phyloP scores from a whole-genome alignment of 805 yeast genomes.

The Metschnikowia colocasiae region DNA sequence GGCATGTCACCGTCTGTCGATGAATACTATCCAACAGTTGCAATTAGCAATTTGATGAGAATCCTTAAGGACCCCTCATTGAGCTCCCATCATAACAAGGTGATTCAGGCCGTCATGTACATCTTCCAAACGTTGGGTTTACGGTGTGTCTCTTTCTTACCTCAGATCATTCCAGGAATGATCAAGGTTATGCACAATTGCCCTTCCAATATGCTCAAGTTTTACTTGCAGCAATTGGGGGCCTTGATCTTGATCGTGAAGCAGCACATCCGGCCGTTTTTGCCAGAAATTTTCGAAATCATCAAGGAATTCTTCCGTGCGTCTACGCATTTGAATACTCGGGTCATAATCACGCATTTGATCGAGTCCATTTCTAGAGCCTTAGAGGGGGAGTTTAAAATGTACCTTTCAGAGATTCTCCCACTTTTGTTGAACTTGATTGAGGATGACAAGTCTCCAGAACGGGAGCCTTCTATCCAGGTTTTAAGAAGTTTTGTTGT shows the following conservation, averaged over 20 bases:
- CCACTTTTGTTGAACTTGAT: constrained; percentile 73
- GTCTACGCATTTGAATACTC: constrained; percentile 50
- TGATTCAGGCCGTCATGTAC: constrained; percentile 89
- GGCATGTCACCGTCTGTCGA: constrained; percentile 92
- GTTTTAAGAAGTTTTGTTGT: constrained; percentile 80
- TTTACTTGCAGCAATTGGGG: constrained; percentile 85
- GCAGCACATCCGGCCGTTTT: constrained; percentile 82
- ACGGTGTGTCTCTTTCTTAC: constrained; percentile 84
- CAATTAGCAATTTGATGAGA: constrained; percentile 77
- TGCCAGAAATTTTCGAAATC: constrained; percentile 69
- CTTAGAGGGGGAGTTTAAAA: constrained; percentile 87
- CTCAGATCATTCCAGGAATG: constrained; percentile 85
- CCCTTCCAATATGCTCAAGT: constrained; percentile 74
- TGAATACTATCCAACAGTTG: constrained; percentile 94
- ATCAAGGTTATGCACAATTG: constrained; percentile 79
- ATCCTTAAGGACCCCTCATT: constrained; percentile 82
- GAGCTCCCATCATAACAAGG: constrained; percentile 82
- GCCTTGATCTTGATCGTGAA: constrained; percentile 77
- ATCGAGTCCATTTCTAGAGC: constrained; percentile 84
- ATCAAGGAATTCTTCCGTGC: constrained; percentile 67
- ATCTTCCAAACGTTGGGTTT: constrained; percentile 86
- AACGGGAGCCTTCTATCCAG: constrained; percentile 59
- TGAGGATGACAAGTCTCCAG: constrained; percentile 64
- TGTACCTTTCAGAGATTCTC: constrained; percentile 72
- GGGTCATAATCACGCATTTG: constrained; percentile 72